Conservation (phyloP, 2,329 filamentous ascomycete genomes). For the Apiospora rasikravindrae region DNA sequence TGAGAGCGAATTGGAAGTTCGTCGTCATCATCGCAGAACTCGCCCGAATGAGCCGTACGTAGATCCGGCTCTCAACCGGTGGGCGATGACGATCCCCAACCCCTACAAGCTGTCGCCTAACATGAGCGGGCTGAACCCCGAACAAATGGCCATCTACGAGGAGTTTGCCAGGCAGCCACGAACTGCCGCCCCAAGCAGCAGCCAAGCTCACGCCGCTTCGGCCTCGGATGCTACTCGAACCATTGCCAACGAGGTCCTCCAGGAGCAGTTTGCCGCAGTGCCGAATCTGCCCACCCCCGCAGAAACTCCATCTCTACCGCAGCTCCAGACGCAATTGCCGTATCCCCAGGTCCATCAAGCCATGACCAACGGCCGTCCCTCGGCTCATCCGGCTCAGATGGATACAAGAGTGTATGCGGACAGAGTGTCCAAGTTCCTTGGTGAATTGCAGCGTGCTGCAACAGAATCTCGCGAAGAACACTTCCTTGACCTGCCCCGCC, state of each 20-base stretch:
- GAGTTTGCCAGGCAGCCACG: slow-evolving; percentile 90
- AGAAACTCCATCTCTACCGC: slow-evolving; percentile 63
- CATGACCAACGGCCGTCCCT: slow-evolving; percentile 58
- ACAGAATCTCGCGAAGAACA: slow-evolving; percentile 62
- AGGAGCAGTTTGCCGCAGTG: slow-evolving; percentile 65
- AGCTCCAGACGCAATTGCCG: slow-evolving; percentile 57
- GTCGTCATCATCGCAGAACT: slow-evolving; percentile 75
- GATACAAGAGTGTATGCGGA: slow-evolving; percentile 60
- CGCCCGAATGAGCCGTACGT: slow-evolving; percentile 85
- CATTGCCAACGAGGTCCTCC: slow-evolving; percentile 67
- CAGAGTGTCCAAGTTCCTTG: slow-evolving; percentile 61
- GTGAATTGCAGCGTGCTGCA: slow-evolving; percentile 61
- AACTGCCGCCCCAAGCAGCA: slow-evolving; percentile 58
- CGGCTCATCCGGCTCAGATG: slow-evolving; percentile 48
- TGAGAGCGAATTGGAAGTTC: slow-evolving; percentile 76
- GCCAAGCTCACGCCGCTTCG: slow-evolving; percentile 61
- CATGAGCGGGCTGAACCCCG: slow-evolving; percentile 75
- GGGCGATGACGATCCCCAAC: slow-evolving; percentile 92
- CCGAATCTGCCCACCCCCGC: slow-evolving; percentile 63
- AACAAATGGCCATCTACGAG: slow-evolving; percentile 95
- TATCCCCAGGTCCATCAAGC: slow-evolving; percentile 60
- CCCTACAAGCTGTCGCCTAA: slow-evolving; percentile 85
- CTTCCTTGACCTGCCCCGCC: slow-evolving; percentile 62
- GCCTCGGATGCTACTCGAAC: slow-evolving; percentile 66
- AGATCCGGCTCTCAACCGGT: slow-evolving; percentile 81